Percentiles rank a stretch among this genome's conserved stretches.
Conservation (phyloP, 768 basidiomycete species). For the Leccinum rimulosum region DNA sequence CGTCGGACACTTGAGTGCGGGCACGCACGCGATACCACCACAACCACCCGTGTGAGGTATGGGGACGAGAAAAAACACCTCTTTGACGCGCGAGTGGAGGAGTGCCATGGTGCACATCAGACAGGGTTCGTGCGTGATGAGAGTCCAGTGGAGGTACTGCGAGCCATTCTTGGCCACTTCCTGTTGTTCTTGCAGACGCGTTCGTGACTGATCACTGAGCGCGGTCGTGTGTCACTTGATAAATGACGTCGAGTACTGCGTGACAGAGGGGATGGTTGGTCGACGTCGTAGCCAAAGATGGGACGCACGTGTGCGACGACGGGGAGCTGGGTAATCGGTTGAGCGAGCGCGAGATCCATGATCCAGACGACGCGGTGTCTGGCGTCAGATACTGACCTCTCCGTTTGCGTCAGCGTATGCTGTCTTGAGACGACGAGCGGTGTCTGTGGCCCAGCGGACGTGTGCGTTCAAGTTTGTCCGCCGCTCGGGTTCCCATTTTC, state of each 20-base stretch:
- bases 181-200: not conserved
- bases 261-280: slow-evolving; percentile 80
- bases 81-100: slow-evolving; percentile 89
- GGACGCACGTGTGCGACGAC: slow-evolving; percentile 64
- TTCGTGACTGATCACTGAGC: not conserved
- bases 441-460: slow-evolving; percentile 72
- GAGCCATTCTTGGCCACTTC: slow-evolving; percentile 52
- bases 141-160: slow-evolving; percentile 82
- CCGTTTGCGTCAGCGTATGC: slow-evolving; percentile 47
- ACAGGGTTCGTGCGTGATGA: slow-evolving; percentile 94
- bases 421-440: slow-evolving; percentile 51
- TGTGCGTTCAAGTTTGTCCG: slow-evolving; percentile 58
- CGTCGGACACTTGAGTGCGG: slow-evolving; percentile 52
- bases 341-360: not conserved
- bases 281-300: slow-evolving; percentile 64
- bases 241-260: slow-evolving; percentile 74
- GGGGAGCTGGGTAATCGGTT: slow-evolving; percentile 50
- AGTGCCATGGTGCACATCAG: slow-evolving; percentile 98
- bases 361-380: not conserved
- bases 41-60: slow-evolving; percentile 85
- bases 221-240: slow-evolving; percentile 57
- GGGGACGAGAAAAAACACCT: slow-evolving; percentile 71
- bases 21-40: slow-evolving; percentile 72
- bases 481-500: slow-evolving; percentile 61
- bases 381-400: slow-evolving; percentile 50